Conservation (phyloP, 176 grass and related monocot species). For the Rhynchospora breviuscula region DNA sequence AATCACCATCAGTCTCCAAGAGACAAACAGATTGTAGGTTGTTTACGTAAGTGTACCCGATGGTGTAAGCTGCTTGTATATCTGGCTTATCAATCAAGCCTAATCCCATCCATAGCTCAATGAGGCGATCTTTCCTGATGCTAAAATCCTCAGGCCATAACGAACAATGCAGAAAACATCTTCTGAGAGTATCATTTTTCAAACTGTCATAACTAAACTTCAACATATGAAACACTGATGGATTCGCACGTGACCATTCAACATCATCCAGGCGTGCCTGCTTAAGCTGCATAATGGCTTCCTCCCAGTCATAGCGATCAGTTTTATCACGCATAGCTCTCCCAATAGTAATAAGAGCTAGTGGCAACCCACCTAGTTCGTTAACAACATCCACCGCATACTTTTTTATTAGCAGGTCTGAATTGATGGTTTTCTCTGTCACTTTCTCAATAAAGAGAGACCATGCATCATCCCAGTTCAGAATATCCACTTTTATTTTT, state of each 20-base stretch:
- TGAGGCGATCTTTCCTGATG: slow-evolving; percentile 49
- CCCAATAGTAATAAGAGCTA: slow-evolving; percentile 45
- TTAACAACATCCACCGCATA: background rate
- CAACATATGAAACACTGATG: slow-evolving; percentile 9
- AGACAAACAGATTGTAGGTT: no score
- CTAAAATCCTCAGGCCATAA: slow-evolving; percentile 52
- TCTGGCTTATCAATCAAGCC: slow-evolving; percentile 17
- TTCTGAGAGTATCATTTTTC: slow-evolving; percentile 1
- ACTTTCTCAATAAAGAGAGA: slow-evolving; percentile 35
- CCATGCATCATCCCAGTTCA: background rate
- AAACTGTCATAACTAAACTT: slow-evolving; percentile 37
- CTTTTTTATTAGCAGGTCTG: background rate
- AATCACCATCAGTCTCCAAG: no score
- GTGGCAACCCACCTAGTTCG: slow-evolving; percentile 44
- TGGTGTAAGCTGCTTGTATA: background rate
- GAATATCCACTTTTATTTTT: background rate
- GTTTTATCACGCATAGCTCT: slow-evolving; percentile 40
- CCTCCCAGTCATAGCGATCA: slow-evolving; percentile 31
- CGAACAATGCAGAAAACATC: slow-evolving; percentile 45
- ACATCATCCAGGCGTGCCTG: slow-evolving; percentile 16
- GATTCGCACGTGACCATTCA: background rate
- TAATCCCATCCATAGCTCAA: slow-evolving; percentile 58
- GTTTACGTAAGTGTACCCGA: background rate
- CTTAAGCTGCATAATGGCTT: slow-evolving; percentile 30
- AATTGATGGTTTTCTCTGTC: slow-evolving; percentile 22